These are phyloP conservation scores for Hypoxylon sp. DNA, from an alignment of 2,329 filamentous ascomycete genomes.

Conservation along the genomic window DNA sequence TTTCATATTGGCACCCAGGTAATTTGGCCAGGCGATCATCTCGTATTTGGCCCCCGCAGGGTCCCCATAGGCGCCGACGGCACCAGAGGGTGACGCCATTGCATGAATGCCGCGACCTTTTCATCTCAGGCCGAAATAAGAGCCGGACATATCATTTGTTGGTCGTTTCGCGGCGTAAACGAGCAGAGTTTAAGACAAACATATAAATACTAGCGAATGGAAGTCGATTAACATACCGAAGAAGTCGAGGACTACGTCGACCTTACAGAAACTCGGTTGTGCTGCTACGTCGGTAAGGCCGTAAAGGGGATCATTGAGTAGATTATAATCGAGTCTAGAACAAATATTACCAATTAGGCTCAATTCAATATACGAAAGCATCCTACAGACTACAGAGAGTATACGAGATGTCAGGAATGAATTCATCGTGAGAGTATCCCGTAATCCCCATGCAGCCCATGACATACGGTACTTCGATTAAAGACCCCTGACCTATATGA, in stretches of 20 bases:
- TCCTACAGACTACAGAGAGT: slow-evolving; percentile 1
- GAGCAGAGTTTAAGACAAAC: slow-evolving; percentile 19
- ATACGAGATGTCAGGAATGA: slow-evolving; percentile 20
- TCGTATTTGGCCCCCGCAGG: slow-evolving; percentile 36
- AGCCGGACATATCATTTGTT: slow-evolving; percentile 25
- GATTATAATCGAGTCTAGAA: background rate
- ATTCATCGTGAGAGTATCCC: slow-evolving; percentile 3
- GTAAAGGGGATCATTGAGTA: background rate
- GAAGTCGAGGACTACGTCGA: background rate
- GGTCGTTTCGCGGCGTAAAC: slow-evolving; percentile 20
- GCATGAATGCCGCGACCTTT: slow-evolving; percentile 30
- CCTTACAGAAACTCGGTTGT: background rate
- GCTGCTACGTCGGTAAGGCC: slow-evolving; percentile 9
- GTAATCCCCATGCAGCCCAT: background rate
- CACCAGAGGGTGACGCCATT: slow-evolving; percentile 30
- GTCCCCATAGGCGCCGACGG: slow-evolving; percentile 26
- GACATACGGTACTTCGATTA: background rate
- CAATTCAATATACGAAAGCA: slow-evolving; percentile 12
- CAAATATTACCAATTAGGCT: slow-evolving; percentile 10
- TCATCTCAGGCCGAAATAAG: slow-evolving; percentile 26
- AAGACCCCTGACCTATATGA: slow-evolving; percentile 28
- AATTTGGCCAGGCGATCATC: slow-evolving; percentile 40
- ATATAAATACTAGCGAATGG: slow-evolving; percentile 6
- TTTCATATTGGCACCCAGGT: slow-evolving; percentile 5
- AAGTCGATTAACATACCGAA: slow-evolving; percentile 2